Evolutionary conservation across 345 rosid species (phyloP).

Genomic region (Cardamine resedifolia): DNA sequence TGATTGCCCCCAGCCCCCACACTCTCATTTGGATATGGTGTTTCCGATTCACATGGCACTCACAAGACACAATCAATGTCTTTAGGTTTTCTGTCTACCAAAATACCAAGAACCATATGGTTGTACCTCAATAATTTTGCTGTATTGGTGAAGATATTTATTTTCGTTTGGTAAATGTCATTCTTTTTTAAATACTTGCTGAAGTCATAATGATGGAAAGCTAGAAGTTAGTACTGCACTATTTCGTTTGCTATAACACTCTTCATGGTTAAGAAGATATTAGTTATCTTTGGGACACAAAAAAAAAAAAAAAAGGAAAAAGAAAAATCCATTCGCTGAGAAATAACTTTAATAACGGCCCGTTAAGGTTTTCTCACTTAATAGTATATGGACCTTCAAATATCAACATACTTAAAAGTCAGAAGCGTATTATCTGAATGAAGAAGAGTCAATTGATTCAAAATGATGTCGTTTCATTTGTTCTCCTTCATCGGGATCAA

Average conservation of each 20-base stretch:
- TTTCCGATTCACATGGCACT: constrained; percentile 37
- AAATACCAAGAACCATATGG: not conserved
- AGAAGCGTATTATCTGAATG: not conserved
- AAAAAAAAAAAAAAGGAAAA: too few relatives aligned
- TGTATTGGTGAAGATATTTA: not conserved
- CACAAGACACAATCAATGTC: constrained; percentile 34
- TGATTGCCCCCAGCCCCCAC: not conserved
- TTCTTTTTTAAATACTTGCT: not conserved
- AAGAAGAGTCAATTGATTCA: not conserved
- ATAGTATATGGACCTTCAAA: constrained; percentile 1
- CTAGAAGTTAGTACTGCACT: too few relatives aligned
- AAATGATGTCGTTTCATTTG: not conserved
- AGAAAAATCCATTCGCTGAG: too few relatives aligned
- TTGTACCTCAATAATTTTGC: not conserved
- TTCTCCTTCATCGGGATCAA: too few relatives aligned
- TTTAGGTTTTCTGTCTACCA: constrained; percentile 32
- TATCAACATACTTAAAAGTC: not conserved
- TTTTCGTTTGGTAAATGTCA: not conserved
- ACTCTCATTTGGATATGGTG: constrained; percentile 20
- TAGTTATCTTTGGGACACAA: too few relatives aligned
- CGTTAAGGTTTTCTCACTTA: not conserved
- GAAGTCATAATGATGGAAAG: not conserved
- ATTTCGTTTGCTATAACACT: too few relatives aligned
- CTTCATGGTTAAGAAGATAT: too few relatives aligned
- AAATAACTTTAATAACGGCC: too few relatives aligned